These are phyloP conservation scores for Cladosporium austrohemisphaericum DNA, from an alignment of 2,329 filamentous ascomycete species.

Conservation along the genomic window DNA sequence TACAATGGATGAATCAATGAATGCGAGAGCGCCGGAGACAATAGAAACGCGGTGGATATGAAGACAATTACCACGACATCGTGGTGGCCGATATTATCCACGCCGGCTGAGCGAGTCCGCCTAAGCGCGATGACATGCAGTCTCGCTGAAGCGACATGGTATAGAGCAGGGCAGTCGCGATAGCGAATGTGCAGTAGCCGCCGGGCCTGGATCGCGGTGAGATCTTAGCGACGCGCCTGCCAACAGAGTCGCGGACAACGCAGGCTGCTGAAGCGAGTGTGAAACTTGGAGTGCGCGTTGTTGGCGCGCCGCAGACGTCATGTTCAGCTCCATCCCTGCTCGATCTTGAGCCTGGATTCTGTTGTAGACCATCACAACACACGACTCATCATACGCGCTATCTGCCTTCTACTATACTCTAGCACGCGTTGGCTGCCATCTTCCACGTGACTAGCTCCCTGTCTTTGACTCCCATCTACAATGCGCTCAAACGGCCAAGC, in stretches of 20 bases:
- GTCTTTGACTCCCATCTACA: background rate
- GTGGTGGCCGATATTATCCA: background rate
- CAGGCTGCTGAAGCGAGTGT: background rate
- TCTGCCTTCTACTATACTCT: too few relatives aligned
- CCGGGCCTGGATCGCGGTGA: background rate
- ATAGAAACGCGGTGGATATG: conserved; percentile 2
- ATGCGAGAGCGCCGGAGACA: background rate
- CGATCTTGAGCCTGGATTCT: background rate
- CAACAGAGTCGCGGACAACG: background rate
- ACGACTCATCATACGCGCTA: too few relatives aligned
- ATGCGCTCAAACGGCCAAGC: background rate
- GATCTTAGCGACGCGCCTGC: background rate
- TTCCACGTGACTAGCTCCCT: background rate
- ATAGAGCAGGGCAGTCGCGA: conserved; percentile 11
- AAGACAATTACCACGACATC: background rate
- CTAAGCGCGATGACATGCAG: conserved; percentile 13
- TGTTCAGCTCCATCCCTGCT: background rate
- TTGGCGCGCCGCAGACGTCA: conserved; percentile 11
- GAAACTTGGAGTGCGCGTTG: background rate
- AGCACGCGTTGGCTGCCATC: background rate
- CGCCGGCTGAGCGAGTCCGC: background rate
- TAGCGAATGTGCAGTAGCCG: background rate
- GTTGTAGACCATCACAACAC: too few relatives aligned
- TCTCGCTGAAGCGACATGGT: conserved; percentile 1
- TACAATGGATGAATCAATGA: background rate